A percentile compares a stretch with the other conserved stretches of the same genome.
These are phyloP conservation scores for Epichloe sp. DNA, from an alignment of 2,329 filamentous ascomycete genomes.

Conservation along the genomic window DNA sequence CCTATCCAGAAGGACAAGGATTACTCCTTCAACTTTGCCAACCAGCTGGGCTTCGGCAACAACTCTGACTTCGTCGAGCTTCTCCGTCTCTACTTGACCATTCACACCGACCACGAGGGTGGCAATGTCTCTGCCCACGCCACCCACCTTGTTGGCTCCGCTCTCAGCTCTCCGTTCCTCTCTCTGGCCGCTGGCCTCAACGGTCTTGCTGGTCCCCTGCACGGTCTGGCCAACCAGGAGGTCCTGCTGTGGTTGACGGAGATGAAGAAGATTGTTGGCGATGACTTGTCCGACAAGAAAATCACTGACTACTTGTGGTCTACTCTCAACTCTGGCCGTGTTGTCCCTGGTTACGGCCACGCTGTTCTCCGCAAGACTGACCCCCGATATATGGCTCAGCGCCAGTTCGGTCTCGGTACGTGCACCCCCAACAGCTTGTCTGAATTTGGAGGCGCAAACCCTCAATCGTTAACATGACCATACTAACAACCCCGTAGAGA, in stretches of 20 bases:
- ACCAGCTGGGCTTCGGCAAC: constrained; percentile 92
- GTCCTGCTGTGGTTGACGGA: constrained; percentile 97
- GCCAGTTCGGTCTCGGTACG: constrained; percentile 71
- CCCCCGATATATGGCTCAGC: constrained; percentile 96
- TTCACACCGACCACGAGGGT: constrained; percentile 99
- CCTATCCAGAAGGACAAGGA: constrained; percentile 97
- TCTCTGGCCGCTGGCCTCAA: constrained; percentile 94
- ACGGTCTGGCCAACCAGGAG: constrained; percentile 99
- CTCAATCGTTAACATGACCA: not conserved
- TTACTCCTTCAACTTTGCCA: constrained; percentile 98
- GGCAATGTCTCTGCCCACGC: constrained; percentile 98
- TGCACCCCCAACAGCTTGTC: constrained; percentile 1
- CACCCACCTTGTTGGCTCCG: constrained; percentile 92
- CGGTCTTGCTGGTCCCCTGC: constrained; percentile 93
- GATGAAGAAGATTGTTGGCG: constrained; percentile 93
- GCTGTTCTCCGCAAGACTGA: constrained; percentile 99
- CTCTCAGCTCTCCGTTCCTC: constrained; percentile 93
- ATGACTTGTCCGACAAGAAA: constrained; percentile 88
- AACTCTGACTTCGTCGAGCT: constrained; percentile 97
- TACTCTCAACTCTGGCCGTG: constrained; percentile 87
- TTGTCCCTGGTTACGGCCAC: constrained; percentile 96
- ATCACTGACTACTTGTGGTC: constrained; percentile 99
- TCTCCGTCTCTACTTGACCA: constrained; percentile 97
- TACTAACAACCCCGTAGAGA: constrained; percentile 34
- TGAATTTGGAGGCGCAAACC: not conserved